Conservation (phyloP, 2,329 filamentous ascomycete species). For the Neonectria coccinea region DNA sequence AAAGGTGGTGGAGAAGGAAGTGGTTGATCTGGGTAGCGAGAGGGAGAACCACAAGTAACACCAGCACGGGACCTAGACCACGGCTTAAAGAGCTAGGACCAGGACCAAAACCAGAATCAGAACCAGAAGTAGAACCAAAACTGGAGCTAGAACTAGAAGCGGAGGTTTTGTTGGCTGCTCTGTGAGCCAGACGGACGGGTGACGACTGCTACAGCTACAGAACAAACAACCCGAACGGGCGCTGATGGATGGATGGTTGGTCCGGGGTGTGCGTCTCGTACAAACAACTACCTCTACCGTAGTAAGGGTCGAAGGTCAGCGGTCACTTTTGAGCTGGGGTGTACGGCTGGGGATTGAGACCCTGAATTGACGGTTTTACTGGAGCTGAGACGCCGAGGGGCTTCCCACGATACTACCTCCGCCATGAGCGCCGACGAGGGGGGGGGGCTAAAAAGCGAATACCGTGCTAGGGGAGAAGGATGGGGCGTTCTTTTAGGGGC, state of each 20-base stretch:
- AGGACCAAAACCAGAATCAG: background rate
- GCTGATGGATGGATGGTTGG: constrained; percentile 1
- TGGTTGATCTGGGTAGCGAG: background rate
- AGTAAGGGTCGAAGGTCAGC: background rate
- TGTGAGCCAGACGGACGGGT: constrained; percentile 5
- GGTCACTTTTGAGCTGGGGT: constrained; percentile 7
- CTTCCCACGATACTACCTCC: constrained; percentile 22
- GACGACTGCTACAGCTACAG: constrained; percentile 7
- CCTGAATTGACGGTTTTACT: constrained; percentile 45
- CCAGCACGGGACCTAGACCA: background rate
- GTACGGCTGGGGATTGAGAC: constrained; percentile 29
- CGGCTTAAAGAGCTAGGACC: constrained; percentile 2
- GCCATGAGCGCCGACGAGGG: constrained; percentile 28
- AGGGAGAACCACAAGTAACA: background rate
- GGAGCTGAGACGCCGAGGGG: constrained; percentile 30
- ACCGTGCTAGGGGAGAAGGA: background rate
- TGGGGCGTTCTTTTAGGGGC: background rate
- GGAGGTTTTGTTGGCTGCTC: constrained; percentile 1
- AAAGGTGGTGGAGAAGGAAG: constrained; percentile 9
- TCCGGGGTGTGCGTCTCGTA: constrained; percentile 4
- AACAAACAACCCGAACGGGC: constrained; percentile 2
- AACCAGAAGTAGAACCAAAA: background rate
- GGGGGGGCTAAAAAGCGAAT: constrained; percentile 16
- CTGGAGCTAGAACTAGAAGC: constrained; percentile 19
- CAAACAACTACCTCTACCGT: background rate